A percentile compares a stretch with the other conserved stretches of the same genome.
phyloP scores from a whole-genome alignment of 352 stramenopile genomes.

The Globisporangium middletonii region DNA sequence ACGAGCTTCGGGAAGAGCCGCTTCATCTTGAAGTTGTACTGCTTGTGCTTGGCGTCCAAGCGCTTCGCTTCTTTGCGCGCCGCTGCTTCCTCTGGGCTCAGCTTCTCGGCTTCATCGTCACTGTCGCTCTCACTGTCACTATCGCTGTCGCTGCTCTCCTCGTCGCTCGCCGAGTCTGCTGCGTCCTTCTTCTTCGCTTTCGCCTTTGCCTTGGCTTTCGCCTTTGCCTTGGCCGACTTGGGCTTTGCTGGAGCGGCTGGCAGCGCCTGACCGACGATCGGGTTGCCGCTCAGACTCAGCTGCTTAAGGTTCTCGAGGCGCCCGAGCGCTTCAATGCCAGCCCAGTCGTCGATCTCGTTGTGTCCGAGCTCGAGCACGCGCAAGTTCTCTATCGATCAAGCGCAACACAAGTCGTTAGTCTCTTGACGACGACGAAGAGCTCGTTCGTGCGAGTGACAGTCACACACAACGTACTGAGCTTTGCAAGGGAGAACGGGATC shows the following conservation, averaged over 20 bases:
- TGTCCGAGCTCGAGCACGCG: conserved; percentile 78
- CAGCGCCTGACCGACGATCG: conserved; percentile 56
- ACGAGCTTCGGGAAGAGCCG: conserved; percentile 74
- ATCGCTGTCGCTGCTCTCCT: conserved; percentile 12
- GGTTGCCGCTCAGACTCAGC: conserved; percentile 76
- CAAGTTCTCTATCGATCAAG: conserved; percentile 44
- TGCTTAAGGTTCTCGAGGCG: conserved; percentile 65
- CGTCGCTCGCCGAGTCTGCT: conserved; percentile 1
- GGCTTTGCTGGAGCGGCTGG: conserved; percentile 6
- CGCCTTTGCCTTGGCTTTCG: conserved; percentile 14
- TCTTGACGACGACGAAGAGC: not conserved
- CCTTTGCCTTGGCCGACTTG: not conserved
- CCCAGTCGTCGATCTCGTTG: conserved; percentile 81
- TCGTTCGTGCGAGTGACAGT: not conserved
- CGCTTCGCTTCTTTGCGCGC: conserved; percentile 58
- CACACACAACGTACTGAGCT: conserved; percentile 42
- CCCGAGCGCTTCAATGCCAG: conserved; percentile 56
- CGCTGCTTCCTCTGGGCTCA: conserved; percentile 40
- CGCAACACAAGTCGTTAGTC: conserved; percentile 1
- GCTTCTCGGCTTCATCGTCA: conserved; percentile 19
- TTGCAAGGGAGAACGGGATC: conserved; percentile 49
- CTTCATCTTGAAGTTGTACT: conserved; percentile 90
- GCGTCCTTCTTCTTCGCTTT: conserved; percentile 10
- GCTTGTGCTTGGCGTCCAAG: conserved; percentile 77
- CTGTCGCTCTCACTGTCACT: conserved; percentile 9